A percentile compares a stretch with the other conserved stretches of the same genome.
Conservation (phyloP, 345 rosid species). For the Eucalyptus coolabah region DNA sequence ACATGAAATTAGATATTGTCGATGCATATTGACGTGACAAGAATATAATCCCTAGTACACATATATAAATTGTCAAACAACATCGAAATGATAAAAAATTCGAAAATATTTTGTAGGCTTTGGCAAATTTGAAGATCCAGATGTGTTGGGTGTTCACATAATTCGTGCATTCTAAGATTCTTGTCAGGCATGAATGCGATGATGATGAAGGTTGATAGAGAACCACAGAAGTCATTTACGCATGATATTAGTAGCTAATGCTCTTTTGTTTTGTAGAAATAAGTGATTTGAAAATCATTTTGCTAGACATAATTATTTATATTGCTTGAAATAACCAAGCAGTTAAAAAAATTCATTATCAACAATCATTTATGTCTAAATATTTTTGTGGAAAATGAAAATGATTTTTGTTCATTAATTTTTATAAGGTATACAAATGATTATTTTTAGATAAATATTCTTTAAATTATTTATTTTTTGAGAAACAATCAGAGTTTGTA, state of each 20-base stretch:
- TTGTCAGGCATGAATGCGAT: background rate
- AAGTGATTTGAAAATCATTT: background rate
- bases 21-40: no score
- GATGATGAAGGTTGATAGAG: background rate
- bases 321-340: accelerated
- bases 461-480: background rate
- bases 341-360: accelerated
- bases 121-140: background rate
- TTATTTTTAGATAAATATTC: background rate
- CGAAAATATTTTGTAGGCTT: background rate
- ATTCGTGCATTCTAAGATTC: background rate
- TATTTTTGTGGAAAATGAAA: background rate
- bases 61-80: no score
- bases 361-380: no score
- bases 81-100: no score
- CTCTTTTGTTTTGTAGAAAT: accelerated
- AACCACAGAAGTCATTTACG: background rate
- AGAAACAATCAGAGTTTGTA: accelerated
- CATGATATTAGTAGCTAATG: background rate
- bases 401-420: background rate
- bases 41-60: no score
- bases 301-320: background rate
- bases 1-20: no score
- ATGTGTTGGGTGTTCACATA: background rate
- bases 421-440: accelerated